Evolutionary conservation across 2,329 filamentous ascomycete genomes (phyloP).

Genomic region (Pochonia chlamydosporia): DNA sequence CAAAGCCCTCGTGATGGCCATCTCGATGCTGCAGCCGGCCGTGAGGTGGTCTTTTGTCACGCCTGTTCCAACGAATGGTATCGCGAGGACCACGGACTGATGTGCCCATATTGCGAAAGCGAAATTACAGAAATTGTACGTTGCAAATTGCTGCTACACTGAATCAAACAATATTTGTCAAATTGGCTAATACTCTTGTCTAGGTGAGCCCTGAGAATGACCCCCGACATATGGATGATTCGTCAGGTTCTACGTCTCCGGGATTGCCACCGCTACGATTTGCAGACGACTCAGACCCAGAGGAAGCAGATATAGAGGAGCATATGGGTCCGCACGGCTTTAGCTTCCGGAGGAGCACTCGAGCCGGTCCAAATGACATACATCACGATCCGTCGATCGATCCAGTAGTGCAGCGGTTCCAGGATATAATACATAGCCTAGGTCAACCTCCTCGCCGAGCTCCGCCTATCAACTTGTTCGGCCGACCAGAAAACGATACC

Average conservation of each 20-base stretch:
- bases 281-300: constrained; percentile 48
- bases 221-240: constrained; percentile 42
- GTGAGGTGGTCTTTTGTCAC: constrained; percentile 83
- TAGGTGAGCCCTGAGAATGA: constrained; percentile 55
- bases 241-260: constrained; percentile 23
- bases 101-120: constrained; percentile 70
- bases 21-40: constrained; percentile 43
- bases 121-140: constrained; percentile 85
- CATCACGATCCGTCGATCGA: constrained; percentile 28
- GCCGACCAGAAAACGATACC: not conserved
- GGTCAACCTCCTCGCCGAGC: constrained; percentile 12
- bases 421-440: constrained; percentile 37
- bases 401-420: constrained; percentile 35
- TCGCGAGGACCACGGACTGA: constrained; percentile 58
- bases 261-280: constrained; percentile 19
- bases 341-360: constrained; percentile 31
- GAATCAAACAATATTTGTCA: no score
- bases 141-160: no score
- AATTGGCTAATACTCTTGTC: constrained; percentile 14
- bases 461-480: not conserved
- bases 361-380: constrained; percentile 16
- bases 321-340: constrained; percentile 38
- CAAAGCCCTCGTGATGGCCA: constrained; percentile 23
- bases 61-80: constrained; percentile 78
- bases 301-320: constrained; percentile 54